phyloP scores from a whole-genome alignment of 1,284 basidiomycete species.

The Stereum hirsutum region DNA sequence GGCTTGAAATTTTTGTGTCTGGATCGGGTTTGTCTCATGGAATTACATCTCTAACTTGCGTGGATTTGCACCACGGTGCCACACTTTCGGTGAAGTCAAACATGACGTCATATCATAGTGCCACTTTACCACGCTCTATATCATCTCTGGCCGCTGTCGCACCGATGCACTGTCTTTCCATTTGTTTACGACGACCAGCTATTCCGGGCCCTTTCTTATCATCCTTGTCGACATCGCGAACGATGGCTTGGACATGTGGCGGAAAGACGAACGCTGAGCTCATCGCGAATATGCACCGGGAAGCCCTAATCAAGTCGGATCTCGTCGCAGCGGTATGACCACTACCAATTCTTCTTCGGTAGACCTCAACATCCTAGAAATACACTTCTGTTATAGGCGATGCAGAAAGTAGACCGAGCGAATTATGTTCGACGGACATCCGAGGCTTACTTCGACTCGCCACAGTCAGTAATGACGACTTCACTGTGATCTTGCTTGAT shows the following conservation, averaged over 20 bases:
- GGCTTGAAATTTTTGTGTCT: too few species aligned
- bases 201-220: too few species aligned
- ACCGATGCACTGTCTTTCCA: too few species aligned
- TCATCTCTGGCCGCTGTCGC: too few species aligned
- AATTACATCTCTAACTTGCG: too few species aligned
- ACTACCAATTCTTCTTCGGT: not conserved
- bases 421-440: slow-evolving; percentile 52
- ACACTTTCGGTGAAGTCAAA: too few species aligned
- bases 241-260: slow-evolving; percentile 74
- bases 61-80: too few species aligned
- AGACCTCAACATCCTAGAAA: not conserved
- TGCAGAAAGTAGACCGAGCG: slow-evolving; percentile 64
- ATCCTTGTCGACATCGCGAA: too few species aligned
- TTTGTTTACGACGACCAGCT: too few species aligned
- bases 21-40: too few species aligned
- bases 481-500: not conserved
- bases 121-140: too few species aligned
- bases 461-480: slow-evolving; percentile 44
- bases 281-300: slow-evolving; percentile 51
- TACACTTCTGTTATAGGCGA: slow-evolving; percentile 38
- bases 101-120: too few species aligned
- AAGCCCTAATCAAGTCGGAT: slow-evolving; percentile 48
- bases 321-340: slow-evolving; percentile 36
- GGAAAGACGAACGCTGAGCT: slow-evolving; percentile 67
- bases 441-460: slow-evolving; percentile 72